Evolutionary conservation across 1,284 basidiomycete species (phyloP).

Genomic region (Cutaneotrichosporon spelunceum): DNA sequence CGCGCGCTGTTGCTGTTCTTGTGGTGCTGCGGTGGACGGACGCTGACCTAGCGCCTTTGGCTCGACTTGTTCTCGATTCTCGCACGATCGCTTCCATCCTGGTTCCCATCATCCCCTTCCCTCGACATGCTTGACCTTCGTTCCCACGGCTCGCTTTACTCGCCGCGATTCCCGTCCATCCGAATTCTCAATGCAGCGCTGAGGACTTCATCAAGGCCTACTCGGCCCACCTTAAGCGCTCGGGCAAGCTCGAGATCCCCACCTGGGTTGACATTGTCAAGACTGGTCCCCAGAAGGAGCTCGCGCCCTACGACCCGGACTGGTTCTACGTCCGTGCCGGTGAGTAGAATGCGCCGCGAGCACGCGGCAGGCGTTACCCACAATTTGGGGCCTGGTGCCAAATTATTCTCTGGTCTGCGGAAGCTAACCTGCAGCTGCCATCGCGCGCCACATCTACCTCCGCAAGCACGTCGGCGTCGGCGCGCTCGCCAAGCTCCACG

Average conservation of each 20-base stretch:
- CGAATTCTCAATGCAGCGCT: constrained; percentile 47
- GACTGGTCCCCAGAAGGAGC: constrained; percentile 96
- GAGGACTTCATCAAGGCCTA: constrained; percentile 74
- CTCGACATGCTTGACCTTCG: background rate
- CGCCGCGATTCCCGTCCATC: background rate
- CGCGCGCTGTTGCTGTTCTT: background rate
- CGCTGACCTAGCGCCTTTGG: constrained; percentile 17
- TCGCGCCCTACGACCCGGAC: constrained; percentile 97
- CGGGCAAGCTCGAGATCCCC: constrained; percentile 86
- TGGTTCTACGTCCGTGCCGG: constrained; percentile 99
- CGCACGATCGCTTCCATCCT: background rate
- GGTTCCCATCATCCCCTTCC: background rate
- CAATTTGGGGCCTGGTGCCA: background rate
- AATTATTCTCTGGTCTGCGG: background rate
- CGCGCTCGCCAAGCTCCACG: constrained; percentile 93
- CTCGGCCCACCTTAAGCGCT: constrained; percentile 68
- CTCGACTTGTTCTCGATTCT: background rate
- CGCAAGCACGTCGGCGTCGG: constrained; percentile 96
- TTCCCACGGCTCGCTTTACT: background rate
- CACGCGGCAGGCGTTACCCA: background rate
- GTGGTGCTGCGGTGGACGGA: background rate
- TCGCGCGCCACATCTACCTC: constrained; percentile 99
- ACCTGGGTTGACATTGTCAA: constrained; percentile 99
- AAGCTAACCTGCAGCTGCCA: constrained; percentile 63
- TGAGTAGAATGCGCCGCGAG: constrained; percentile 41